phyloP scores from a whole-genome alignment of 129 eudicot species.

The Flaveria robusta region DNA sequence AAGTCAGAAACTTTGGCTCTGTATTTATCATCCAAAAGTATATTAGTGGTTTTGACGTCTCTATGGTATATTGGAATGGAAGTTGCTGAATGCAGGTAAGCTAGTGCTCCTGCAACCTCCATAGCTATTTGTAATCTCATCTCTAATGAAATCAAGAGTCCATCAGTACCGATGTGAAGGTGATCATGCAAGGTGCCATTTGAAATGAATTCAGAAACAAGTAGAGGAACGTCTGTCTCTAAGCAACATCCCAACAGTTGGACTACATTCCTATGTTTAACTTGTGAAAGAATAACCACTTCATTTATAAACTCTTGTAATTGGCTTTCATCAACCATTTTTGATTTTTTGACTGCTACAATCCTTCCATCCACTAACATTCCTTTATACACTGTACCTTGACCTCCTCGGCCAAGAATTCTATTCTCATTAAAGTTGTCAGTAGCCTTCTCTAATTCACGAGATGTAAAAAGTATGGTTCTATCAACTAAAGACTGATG shows the following conservation, averaged over 20 bases:
- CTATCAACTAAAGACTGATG: slow-evolving; percentile 26
- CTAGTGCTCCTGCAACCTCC: neutral
- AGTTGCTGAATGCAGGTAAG: neutral
- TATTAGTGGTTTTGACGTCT: neutral
- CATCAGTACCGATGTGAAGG: no score
- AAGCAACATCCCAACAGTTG: slow-evolving; percentile 35
- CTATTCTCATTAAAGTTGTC: no score
- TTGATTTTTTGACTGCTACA: slow-evolving; percentile 37
- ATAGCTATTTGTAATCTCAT: no score
- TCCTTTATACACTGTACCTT: no score
- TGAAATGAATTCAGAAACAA: no score
- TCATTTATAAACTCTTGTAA: slow-evolving; percentile 36
- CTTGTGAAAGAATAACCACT: slow-evolving; percentile 41
- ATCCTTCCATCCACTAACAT: slow-evolving; percentile 31
- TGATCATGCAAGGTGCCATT: no score
- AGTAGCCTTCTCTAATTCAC: slow-evolving; percentile 34
- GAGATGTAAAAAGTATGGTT: slow-evolving; percentile 33
- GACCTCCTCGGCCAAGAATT: no score
- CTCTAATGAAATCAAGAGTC: no score
- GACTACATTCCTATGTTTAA: slow-evolving; percentile 38
- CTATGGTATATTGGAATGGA: neutral
- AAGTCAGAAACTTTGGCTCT: neutral
- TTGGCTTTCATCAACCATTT: slow-evolving; percentile 24
- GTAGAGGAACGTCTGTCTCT: no score
- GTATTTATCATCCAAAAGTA: neutral